phyloP scores from a whole-genome alignment of 345 rosid genomes.

The Dovyalis caffra region DNA sequence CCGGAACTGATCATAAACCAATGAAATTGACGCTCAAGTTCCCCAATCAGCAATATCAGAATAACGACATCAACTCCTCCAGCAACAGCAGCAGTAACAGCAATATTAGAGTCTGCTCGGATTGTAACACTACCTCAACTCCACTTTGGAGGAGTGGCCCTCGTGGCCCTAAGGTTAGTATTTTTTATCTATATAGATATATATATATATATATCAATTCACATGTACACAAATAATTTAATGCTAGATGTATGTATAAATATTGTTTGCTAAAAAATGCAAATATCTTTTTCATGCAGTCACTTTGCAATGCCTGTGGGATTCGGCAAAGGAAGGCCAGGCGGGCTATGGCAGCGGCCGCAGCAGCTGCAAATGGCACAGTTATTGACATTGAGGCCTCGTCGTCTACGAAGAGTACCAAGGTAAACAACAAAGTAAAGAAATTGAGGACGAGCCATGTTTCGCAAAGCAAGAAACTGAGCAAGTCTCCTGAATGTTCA shows the following conservation, averaged over 20 bases:
- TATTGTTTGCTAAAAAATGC: background rate
- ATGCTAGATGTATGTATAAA: no score
- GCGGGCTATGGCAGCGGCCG: conserved; percentile 54
- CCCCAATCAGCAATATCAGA: conserved; percentile 22
- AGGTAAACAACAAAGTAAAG: conserved; percentile 48
- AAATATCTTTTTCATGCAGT: conserved; percentile 39
- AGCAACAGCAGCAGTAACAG: background rate
- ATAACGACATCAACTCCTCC: background rate
- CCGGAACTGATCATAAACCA: background rate
- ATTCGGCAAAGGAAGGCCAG: conserved; percentile 89
- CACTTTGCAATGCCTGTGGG: conserved; percentile 94
- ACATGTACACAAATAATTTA: no score
- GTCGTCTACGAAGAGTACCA: conserved; percentile 16
- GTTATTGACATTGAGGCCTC: background rate
- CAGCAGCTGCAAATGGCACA: conserved; percentile 17
- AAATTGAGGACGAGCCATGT: conserved; percentile 32
- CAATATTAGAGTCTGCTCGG: conserved; percentile 47
- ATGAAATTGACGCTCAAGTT: conserved; percentile 11
- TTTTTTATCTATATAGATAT: background rate
- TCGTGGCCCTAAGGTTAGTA: conserved; percentile 66
- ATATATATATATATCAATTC: no score
- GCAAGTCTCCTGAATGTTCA: conserved; percentile 20
- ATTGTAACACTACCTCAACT: conserved; percentile 57
- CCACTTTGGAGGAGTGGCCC: conserved; percentile 84
- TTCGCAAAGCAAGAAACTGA: conserved; percentile 33